Evolutionary conservation across 305 asterid species (phyloP), one percentile per base, ranked within the genome.

Genomic region (Solanum hybrid): DNA sequence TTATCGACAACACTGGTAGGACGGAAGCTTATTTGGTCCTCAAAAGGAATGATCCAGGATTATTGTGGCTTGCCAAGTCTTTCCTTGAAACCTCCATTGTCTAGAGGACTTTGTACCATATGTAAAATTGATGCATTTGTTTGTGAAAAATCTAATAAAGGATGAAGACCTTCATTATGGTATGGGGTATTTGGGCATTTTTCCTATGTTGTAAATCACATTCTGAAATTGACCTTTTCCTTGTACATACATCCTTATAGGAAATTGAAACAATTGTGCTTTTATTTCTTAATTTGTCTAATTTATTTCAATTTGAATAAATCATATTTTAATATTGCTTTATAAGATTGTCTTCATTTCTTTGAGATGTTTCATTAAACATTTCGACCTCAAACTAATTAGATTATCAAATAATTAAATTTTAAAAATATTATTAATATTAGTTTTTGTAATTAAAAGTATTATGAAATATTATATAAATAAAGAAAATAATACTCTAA

Each of bases 31-130:
- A 91, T 89, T 90, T 96, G 89, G 91, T 95, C 80, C 91, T 97
- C 12, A 96, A 95, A 92, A 91, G 98, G 90, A 93, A 95, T 80
- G 99, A 97, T 89, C 99, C 98, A 1, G 99, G 98, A 75, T 87
- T 97, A 88, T 78, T 95, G 91, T 97, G 99, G 99, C 98, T 97
- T 86, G 98, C 97, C 85, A 97, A 96, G 90, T 94, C 98, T 60
- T 91, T 95, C 38, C 95, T 97, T 4, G 97, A 96, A 92, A 88
- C 91, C 13, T 87, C 78, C 87, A 81, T 90, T 76, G 89, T 88
- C 26, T 92, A 90, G 15, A 31, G 14, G 45, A 36, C 42, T 12
- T 8, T 7, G 89, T 56, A 51, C 31, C 29, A 9, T 31, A 45
- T 77, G 85, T 42, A 51, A 60, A 69, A 66, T 35, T 38, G 79